Evolutionary conservation across 2,329 filamentous ascomycete species (phyloP).

Genomic region (Spiromastix sp.): DNA sequence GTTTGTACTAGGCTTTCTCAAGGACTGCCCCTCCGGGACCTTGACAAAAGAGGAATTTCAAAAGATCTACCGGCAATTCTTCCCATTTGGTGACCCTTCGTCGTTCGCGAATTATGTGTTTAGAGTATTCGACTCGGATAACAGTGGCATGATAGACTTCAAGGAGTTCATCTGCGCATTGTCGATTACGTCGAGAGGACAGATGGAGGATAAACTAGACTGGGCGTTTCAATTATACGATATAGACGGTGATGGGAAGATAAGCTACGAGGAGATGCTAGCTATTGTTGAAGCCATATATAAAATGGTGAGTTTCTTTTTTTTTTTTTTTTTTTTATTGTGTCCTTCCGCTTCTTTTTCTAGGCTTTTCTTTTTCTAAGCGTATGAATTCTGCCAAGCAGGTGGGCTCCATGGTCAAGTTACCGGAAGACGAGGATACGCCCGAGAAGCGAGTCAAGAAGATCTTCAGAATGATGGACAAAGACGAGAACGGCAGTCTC

Average conservation of each 20-base stretch:
- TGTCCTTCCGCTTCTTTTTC: not conserved
- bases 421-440: constrained; percentile 97
- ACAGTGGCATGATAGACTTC: constrained; percentile 96
- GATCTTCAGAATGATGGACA: constrained; percentile 99
- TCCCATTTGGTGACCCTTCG: constrained; percentile 93
- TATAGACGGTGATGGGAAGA: constrained; percentile 97
- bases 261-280: constrained; percentile 98
- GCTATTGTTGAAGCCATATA: constrained; percentile 98
- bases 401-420: constrained; percentile 98
- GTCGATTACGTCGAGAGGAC: constrained; percentile 90
- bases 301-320: constrained; percentile 68
- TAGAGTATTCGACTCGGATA: constrained; percentile 97
- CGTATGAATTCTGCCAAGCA: constrained; percentile 26
- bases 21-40: constrained; percentile 94
- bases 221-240: constrained; percentile 99
- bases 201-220: constrained; percentile 99
- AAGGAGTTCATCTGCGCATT: constrained; percentile 99
- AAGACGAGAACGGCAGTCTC: constrained; percentile 95
- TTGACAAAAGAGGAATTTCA: constrained; percentile 98
- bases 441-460: constrained; percentile 96
- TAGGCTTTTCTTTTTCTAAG: not conserved
- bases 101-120: constrained; percentile 99
- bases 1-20: constrained; percentile 66
- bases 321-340: not conserved
- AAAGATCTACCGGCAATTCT: constrained; percentile 99